Base-by-base conservation (phyloP, 2,329 filamentous ascomycete genomes). In the Chrysoporthe cubensis region DNA sequence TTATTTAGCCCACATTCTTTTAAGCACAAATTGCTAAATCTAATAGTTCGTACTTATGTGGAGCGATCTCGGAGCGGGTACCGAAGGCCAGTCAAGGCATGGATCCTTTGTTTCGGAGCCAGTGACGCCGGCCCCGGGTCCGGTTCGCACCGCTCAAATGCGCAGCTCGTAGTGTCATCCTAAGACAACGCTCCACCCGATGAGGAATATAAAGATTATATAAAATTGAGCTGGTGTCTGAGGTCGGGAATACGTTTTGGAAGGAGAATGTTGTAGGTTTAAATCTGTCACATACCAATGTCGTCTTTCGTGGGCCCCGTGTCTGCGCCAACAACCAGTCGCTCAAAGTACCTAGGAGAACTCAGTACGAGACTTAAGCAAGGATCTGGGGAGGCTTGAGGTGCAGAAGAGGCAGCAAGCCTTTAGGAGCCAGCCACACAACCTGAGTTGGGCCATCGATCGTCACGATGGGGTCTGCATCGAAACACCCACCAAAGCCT, bases 401-500 rank as follows among this genome's bases (percentile, higher is more conserved):
- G 48, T 26, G 26, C 26, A 56, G 14, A 56, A 16, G 32, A 37
- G 32, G 6, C 7, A n/a, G 16, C 6, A 5, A 7, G 26, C 6
- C 26, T 56, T 14, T 16, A 6, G 4, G 14, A 34, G 26, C 32
- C 52, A 11, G 26, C 26, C n/a, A 11, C 16, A 54, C 21, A 4
- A 26, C 4, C 13, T 6, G 5, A 4, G 21, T 32, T 34, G 4
- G 50, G 26, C 26, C n/a, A 13, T 32, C 8, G 34, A 9, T 61
- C 34, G 13, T 13, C 14, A 72, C 59, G 59, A 78, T 77, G 76
- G 76, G 75, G 56, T 78, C 76, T 62, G 60, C 71, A n/a, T 67
- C 71, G n/a, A 70, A 69, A 52, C 68, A 71, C 14, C 72, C 71
- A 8, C 70, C 75, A 44, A 72, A 73, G 67, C 88, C 90, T 48